Evolutionary conservation across 805 yeast genomes (phyloP).

Genomic region (Candida tibetensis): DNA sequence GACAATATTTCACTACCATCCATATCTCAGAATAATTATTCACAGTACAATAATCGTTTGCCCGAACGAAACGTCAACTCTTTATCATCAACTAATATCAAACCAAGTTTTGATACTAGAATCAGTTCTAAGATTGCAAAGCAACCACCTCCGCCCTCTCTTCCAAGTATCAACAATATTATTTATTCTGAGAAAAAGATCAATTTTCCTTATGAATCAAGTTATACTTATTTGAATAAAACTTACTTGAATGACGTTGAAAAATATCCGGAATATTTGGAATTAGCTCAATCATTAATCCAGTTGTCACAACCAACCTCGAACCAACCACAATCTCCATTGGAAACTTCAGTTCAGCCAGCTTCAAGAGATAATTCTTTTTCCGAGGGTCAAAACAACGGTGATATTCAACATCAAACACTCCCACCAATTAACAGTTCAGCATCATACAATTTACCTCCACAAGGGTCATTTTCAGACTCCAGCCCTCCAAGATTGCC

Average conservation of each 20-base stretch:
- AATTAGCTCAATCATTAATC: slow-evolving; percentile 43
- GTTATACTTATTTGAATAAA: slow-evolving; percentile 47
- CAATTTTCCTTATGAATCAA: slow-evolving; percentile 53
- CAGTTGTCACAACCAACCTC: slow-evolving; percentile 26
- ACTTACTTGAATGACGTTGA: slow-evolving; percentile 51
- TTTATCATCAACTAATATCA: slow-evolving; percentile 8
- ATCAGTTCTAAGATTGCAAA: slow-evolving; percentile 27
- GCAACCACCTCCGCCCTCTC: slow-evolving; percentile 15
- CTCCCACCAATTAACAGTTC: neutral
- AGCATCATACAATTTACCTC: slow-evolving; percentile 1
- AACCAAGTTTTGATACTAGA: slow-evolving; percentile 39
- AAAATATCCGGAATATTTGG: slow-evolving; percentile 46
- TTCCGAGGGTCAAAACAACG: neutral
- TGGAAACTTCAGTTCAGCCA: neutral
- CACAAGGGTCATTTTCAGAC: slow-evolving; percentile 3
- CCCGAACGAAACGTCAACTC: slow-evolving; percentile 3
- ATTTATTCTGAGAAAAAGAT: slow-evolving; percentile 31
- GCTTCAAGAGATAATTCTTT: neutral
- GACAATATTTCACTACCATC: neutral
- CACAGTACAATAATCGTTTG: neutral
- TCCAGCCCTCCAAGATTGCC: slow-evolving; percentile 2
- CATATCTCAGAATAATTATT: neutral
- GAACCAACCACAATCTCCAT: slow-evolving; percentile 1
- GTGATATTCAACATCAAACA: neutral
- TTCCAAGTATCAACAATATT: slow-evolving; percentile 17